These are phyloP conservation scores for Physcomitrium patens DNA, from an alignment of 225 moss, liverwort and hornwort genomes.

Conservation along the genomic window DNA sequence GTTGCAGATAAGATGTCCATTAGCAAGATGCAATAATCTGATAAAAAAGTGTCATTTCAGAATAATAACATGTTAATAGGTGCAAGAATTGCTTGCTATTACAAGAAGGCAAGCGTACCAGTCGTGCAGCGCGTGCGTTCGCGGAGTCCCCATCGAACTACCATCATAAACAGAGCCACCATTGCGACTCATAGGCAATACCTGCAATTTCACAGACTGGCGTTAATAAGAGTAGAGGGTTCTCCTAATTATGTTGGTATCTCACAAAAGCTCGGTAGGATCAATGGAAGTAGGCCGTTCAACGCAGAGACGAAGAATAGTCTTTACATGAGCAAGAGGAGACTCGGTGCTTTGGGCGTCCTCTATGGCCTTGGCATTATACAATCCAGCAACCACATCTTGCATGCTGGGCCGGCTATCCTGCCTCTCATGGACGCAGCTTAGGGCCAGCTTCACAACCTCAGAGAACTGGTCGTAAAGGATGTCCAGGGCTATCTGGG, in stretches of 20 bases:
- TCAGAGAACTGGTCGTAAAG: constrained; percentile 44
- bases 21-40: no score
- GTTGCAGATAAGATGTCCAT: background rate
- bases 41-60: no score
- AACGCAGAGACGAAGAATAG: background rate
- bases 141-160: constrained; percentile 18
- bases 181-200: constrained; percentile 32
- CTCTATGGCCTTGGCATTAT: constrained; percentile 48
- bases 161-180: constrained; percentile 37
- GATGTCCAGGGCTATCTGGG: constrained; percentile 43
- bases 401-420: constrained; percentile 51
- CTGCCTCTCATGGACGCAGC: constrained; percentile 51
- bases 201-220: constrained; percentile 30
- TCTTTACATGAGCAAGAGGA: constrained; percentile 22
- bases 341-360: constrained; percentile 36
- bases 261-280: background rate
- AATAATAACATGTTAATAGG: background rate
- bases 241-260: background rate
- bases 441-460: constrained; percentile 45
- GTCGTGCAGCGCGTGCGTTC: constrained; percentile 21
- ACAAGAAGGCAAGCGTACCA: constrained; percentile 29
- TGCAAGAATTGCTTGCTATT: background rate
- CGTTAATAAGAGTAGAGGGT: background rate
- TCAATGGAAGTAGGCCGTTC: background rate
- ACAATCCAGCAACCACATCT: constrained; percentile 51